Base-by-base conservation (phyloP, 345 rosid species). In the Eucalyptus brandiana region DNA sequence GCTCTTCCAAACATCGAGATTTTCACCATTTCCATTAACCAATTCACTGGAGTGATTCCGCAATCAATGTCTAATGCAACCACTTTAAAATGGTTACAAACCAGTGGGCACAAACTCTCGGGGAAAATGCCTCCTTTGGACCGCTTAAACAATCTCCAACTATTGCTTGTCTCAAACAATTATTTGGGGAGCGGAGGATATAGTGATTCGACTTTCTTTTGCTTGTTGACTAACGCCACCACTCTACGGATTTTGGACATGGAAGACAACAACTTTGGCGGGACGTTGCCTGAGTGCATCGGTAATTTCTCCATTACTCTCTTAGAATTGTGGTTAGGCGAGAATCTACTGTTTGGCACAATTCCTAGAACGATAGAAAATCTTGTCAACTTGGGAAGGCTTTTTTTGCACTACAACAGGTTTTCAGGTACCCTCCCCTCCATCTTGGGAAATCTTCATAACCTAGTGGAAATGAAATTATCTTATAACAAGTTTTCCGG, bases 61-160 rank as follows among this genome's bases (percentile, higher is more conserved):
- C 24, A 4, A 16, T 88, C 91, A 9, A 21, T 90, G 9, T 87
- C 89, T 23, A 92, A 91, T 86, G 88, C 89, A 23, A 87, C 91
- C 16, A 14, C 28, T n/a, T 81, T 91, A 9, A 42, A 6, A 32
- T 28, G 2, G 3, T 19, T 92, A 10, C 44, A 58, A 40, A 7
- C 9, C 2, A 4, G 1, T 13, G 1, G 0, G 1, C 91, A 92
- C 44, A 17, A 48, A 18, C 80, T 92, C 50, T 83, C 34, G 0
- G 91, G 93, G 18, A 34, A 56, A 21, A 13, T 92, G 49, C 89
- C 91, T 48, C 65, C 88, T 47, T 80, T 92, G 53, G 92, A 86
- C 47, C 86, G 47, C 7, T 80, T 93, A n/a, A 85, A 67, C 5
- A 62, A n/a, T 30, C 86, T 93, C 16, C 2, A 7, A 32, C 1